phyloP scores from a whole-genome alignment of 2,329 filamentous ascomycete species.

The Purpureocillium lavendulum region DNA sequence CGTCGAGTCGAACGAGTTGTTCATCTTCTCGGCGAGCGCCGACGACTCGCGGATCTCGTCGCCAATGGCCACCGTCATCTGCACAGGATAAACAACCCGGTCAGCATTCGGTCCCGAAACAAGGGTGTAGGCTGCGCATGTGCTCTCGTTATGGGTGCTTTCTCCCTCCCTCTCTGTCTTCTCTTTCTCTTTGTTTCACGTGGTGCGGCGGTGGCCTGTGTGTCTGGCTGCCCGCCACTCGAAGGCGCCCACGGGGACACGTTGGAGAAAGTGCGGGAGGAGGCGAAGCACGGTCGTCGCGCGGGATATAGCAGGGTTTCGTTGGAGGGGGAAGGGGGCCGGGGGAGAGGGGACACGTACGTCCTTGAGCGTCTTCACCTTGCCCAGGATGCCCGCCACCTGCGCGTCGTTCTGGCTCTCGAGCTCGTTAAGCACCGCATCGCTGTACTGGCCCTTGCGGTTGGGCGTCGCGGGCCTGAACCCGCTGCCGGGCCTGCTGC shows the following conservation, averaged over 20 bases:
- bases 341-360: constrained; percentile 40
- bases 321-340: neutral
- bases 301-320: neutral
- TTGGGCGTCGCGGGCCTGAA: constrained; percentile 66
- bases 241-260: too few relatives aligned
- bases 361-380: constrained; percentile 83
- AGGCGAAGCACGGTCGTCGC: too few relatives aligned
- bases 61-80: constrained; percentile 90
- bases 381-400: constrained; percentile 82
- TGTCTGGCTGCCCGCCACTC: too few relatives aligned
- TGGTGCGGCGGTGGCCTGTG: too few relatives aligned
- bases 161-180: too few relatives aligned
- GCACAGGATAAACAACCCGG: neutral
- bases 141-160: too few relatives aligned
- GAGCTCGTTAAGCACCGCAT: constrained; percentile 83
- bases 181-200: too few relatives aligned
- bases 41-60: constrained; percentile 91
- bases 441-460: constrained; percentile 79
- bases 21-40: constrained; percentile 88
- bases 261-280: too few relatives aligned
- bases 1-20: constrained; percentile 85
- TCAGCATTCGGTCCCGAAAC: too few relatives aligned
- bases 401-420: constrained; percentile 93
- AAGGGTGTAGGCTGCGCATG: too few relatives aligned
- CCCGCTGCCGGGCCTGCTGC: constrained; percentile 12